A percentile compares a stretch with the other conserved stretches of the same genome.
phyloP scores from a whole-genome alignment of 495 filamentous ascomycete genomes.

The Daldinia bambusicola region DNA sequence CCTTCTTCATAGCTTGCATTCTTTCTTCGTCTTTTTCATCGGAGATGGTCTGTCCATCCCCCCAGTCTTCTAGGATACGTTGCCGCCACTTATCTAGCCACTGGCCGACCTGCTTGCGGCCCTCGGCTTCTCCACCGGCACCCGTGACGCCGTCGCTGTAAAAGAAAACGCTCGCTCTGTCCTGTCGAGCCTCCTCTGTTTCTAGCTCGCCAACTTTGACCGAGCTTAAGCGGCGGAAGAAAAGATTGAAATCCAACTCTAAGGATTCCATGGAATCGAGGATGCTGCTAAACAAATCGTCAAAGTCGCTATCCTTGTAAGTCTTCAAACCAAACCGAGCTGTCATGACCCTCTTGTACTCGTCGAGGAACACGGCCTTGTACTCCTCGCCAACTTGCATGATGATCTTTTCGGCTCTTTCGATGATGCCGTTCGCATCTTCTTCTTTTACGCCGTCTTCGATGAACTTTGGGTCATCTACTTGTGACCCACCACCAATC shows the following conservation, averaged over 20 bases:
- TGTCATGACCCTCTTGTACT: constrained; percentile 87
- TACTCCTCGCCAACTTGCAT: constrained; percentile 82
- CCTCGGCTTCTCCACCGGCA: constrained; percentile 67
- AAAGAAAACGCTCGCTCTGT: constrained; percentile 74
- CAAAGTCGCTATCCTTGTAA: constrained; percentile 75
- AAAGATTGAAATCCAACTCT: constrained; percentile 90
- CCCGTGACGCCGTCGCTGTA: constrained; percentile 70
- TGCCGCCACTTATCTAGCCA: constrained; percentile 81
- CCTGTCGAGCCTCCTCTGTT: constrained; percentile 66
- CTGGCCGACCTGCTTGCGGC: constrained; percentile 68
- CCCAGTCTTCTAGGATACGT: constrained; percentile 78
- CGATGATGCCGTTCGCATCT: constrained; percentile 71
- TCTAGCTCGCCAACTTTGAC: constrained; percentile 67
- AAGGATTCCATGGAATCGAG: constrained; percentile 83
- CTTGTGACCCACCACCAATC: constrained; percentile 73
- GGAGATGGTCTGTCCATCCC: constrained; percentile 48
- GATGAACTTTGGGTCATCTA: constrained; percentile 77
- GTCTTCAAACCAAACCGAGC: constrained; percentile 77
- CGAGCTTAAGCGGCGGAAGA: constrained; percentile 79
- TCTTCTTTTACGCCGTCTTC: constrained; percentile 75
- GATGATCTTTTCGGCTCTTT: constrained; percentile 85
- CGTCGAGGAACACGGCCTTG: constrained; percentile 81
- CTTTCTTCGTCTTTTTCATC: constrained; percentile 68
- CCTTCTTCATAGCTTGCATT: constrained; percentile 75
- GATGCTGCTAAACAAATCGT: constrained; percentile 76